Base-by-base conservation (phyloP, 805 yeast genomes). In the Candida multigemmis region DNA sequence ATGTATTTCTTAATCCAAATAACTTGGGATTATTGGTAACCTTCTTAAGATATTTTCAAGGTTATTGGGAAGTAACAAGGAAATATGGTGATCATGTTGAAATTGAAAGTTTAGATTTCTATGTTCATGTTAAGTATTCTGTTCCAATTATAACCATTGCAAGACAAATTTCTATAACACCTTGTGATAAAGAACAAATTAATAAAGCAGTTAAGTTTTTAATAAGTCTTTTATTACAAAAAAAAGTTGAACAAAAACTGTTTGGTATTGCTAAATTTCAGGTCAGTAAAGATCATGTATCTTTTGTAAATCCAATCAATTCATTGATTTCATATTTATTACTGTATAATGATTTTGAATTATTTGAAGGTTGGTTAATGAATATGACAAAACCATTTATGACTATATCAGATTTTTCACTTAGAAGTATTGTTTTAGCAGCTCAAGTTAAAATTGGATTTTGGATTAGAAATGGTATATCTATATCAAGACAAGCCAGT, bases 391-490 rank as follows among this genome's bases (percentile, higher is more conserved):
- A 44, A 7, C 71, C 69, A 24, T 62, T 69, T 32, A 37, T 68
- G 28, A 46, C 47, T 3, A 57, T 75, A 11, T 60, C 80, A 0
- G 85, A 77, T 45, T 57, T 66, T 27, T 64, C 79, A 0, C 46
- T 80, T 25, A 63, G 80, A 44, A 66, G 77, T 10, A 54, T 75
- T 17, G 85, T 77, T 1, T 53, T 78, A 16, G 64, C 70, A 12
- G 53, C 76, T 3, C 89, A 80, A 41, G 69, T 77, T 3, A 66
- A 65, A 18, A 54, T 69, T 2, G 81, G 81, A 1, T 72, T 70
- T 34, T 80, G 91, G 91, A 68, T 80, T 3, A 66, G 89, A 52
- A 80, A 80, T 41, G 91, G 91, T 12, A 42, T 57, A 27, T 60
- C 69, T 5, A 69, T 65, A 2, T 48, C 71, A 4, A 59, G 66